phyloP scores from a whole-genome alignment of 352 stramenopile species.

The Pythium scleroteichum region DNA sequence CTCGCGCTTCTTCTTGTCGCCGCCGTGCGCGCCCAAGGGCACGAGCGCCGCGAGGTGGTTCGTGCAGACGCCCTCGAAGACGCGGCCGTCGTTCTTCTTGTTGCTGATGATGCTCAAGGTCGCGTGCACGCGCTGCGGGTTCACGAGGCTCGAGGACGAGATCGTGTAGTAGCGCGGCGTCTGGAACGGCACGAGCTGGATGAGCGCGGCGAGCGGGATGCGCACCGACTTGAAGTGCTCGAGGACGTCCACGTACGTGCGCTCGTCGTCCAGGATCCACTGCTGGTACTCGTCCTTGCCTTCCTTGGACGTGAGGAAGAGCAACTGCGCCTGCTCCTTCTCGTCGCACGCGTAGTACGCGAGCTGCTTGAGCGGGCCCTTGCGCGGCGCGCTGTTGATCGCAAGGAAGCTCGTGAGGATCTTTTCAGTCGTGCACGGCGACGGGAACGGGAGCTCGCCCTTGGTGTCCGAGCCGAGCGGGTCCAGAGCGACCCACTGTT shows the following conservation, averaged over 20 bases:
- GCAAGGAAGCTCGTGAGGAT: constrained; percentile 94
- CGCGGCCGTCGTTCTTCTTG: constrained; percentile 65
- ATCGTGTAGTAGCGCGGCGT: constrained; percentile 98
- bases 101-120: constrained; percentile 93
- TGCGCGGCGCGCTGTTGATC: constrained; percentile 91
- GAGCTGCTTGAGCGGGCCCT: constrained; percentile 79
- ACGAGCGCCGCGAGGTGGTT: constrained; percentile 85
- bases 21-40: constrained; percentile 35
- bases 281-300: constrained; percentile 94
- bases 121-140: constrained; percentile 92
- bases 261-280: constrained; percentile 90
- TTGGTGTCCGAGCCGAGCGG: constrained; percentile 46
- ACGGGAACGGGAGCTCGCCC: constrained; percentile 91
- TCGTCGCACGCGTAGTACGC: constrained; percentile 70
- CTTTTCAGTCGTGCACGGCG: constrained; percentile 91
- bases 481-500: constrained; percentile 86
- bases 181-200: constrained; percentile 91
- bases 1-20: constrained; percentile 68
- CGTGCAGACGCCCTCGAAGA: constrained; percentile 95
- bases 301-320: constrained; percentile 75
- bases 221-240: constrained; percentile 70
- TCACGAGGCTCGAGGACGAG: constrained; percentile 92
- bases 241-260: constrained; percentile 92
- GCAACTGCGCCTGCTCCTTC: constrained; percentile 52
- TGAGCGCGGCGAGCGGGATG: constrained; percentile 81